These are phyloP conservation scores for Euphorbia schlechtendalii DNA, from an alignment of 441 rosid genomes.

Conservation along the genomic window DNA sequence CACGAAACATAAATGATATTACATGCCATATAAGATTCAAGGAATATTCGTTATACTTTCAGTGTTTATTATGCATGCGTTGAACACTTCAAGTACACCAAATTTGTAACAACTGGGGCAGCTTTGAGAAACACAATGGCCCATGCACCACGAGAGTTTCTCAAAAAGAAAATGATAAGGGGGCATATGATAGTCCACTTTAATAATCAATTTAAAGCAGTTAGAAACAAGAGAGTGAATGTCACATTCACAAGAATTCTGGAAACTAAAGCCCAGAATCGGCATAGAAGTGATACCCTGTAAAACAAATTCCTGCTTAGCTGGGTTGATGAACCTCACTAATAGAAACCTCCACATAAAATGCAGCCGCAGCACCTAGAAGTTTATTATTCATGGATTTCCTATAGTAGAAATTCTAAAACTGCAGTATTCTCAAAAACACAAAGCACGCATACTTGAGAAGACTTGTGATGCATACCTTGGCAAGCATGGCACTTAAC, in stretches of 20 bases:
- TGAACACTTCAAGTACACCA: neutral
- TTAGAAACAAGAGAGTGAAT: neutral
- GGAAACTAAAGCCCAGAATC: neutral
- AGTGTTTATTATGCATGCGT: too few relatives aligned
- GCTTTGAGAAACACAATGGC: neutral
- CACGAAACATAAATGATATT: neutral
- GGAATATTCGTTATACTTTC: neutral
- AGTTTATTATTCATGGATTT: neutral
- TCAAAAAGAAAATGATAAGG: too few relatives aligned
- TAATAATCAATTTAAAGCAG: neutral
- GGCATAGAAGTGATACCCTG: neutral
- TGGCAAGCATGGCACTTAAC: conserved; percentile 69
- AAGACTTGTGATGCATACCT: conserved; percentile 42
- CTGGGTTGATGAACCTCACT: neutral
- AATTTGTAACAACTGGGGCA: neutral
- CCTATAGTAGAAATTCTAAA: neutral
- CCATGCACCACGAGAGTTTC: neutral
- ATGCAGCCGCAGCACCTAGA: neutral
- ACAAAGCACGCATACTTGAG: neutral
- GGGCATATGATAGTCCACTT: neutral
- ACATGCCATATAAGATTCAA: neutral
- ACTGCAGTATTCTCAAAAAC: neutral
- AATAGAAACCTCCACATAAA: neutral
- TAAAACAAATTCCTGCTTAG: neutral
- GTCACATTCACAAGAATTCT: neutral